Evolutionary conservation across 2,329 filamentous ascomycete genomes (phyloP).

Genomic region (Penicillium sumatraense): DNA sequence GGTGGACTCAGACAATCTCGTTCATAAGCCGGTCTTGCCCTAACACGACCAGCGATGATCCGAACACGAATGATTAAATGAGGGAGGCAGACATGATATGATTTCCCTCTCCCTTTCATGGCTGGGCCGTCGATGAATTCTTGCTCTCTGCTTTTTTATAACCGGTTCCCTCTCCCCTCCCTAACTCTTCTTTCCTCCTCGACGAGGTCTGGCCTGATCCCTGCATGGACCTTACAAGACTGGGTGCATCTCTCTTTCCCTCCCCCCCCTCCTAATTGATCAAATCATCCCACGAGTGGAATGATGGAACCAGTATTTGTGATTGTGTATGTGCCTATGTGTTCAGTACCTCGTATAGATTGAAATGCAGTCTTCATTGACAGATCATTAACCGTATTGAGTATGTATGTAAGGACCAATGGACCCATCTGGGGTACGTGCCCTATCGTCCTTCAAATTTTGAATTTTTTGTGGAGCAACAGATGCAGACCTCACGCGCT

Average conservation of each 20-base stretch:
- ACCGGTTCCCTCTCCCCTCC: not conserved
- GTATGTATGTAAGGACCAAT: not conserved
- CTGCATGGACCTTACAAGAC: slow-evolving; percentile 8
- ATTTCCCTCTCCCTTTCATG: slow-evolving; percentile 8
- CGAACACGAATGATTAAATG: slow-evolving; percentile 21
- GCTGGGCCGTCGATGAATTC: slow-evolving; percentile 12
- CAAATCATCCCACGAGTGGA: not conserved
- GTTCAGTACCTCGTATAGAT: slow-evolving; percentile 21
- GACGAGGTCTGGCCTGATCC: not conserved
- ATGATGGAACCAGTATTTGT: slow-evolving; percentile 5
- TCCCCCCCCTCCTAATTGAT: slow-evolving; percentile 2
- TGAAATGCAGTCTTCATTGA: slow-evolving; percentile 30
- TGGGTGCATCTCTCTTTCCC: slow-evolving; percentile 4
- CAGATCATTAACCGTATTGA: slow-evolving; percentile 2
- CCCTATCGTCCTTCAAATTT: not conserved
- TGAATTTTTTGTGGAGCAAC: slow-evolving; percentile 4
- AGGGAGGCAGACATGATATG: slow-evolving; percentile 19
- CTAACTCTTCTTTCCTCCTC: slow-evolving; percentile 5
- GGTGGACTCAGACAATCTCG: slow-evolving; percentile 17
- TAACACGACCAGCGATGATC: slow-evolving; percentile 13
- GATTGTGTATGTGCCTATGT: too few relatives aligned
- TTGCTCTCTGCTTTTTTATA: slow-evolving; percentile 1
- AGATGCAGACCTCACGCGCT: not conserved
- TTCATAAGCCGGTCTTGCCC: slow-evolving; percentile 18
- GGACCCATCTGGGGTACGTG: not conserved